These are phyloP conservation scores for Alternaria conjuncta DNA, from an alignment of 2,329 filamentous ascomycete species.

Conservation along the genomic window DNA sequence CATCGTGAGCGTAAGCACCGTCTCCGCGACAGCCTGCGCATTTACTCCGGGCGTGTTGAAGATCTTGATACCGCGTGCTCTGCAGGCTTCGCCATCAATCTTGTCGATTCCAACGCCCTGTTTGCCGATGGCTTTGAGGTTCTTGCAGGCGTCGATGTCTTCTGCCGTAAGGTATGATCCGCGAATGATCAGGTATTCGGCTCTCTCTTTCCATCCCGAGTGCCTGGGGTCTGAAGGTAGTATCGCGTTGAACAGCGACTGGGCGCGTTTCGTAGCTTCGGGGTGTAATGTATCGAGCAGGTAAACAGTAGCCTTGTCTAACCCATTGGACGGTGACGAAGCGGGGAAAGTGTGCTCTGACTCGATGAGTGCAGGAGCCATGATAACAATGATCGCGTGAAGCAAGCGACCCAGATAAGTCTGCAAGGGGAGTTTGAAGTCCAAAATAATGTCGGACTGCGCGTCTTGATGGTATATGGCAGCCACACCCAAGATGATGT, in stretches of 20 bases:
- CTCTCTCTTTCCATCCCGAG: slow-evolving; percentile 54
- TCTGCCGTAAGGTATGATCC: slow-evolving; percentile 48
- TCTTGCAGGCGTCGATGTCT: slow-evolving; percentile 47
- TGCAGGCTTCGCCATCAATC: slow-evolving; percentile 50
- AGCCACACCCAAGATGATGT: not conserved
- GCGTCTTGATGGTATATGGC: not conserved
- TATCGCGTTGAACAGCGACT: slow-evolving; percentile 51
- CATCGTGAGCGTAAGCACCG: slow-evolving; percentile 47
- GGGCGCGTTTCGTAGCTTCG: slow-evolving; percentile 43
- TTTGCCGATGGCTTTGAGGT: slow-evolving; percentile 54
- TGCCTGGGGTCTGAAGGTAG: slow-evolving; percentile 44
- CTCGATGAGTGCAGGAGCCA: not conserved
- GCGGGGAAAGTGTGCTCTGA: not conserved
- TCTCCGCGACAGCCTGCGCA: slow-evolving; percentile 52
- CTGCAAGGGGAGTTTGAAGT: not conserved
- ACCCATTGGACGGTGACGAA: not conserved
- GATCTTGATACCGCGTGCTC: slow-evolving; percentile 50
- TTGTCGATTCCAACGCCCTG: slow-evolving; percentile 58
- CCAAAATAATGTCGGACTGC: not conserved
- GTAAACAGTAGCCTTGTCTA: slow-evolving; percentile 48
- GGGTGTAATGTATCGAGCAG: slow-evolving; percentile 52
- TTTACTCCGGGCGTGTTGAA: slow-evolving; percentile 58
- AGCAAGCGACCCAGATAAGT: too few species aligned
- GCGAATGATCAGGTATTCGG: slow-evolving; percentile 50
- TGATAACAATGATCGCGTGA: not conserved